Percentiles rank a stretch among this genome's conserved stretches.
These are phyloP conservation scores for Camelina laxa DNA, from an alignment of 345 rosid species.

Conservation along the genomic window DNA sequence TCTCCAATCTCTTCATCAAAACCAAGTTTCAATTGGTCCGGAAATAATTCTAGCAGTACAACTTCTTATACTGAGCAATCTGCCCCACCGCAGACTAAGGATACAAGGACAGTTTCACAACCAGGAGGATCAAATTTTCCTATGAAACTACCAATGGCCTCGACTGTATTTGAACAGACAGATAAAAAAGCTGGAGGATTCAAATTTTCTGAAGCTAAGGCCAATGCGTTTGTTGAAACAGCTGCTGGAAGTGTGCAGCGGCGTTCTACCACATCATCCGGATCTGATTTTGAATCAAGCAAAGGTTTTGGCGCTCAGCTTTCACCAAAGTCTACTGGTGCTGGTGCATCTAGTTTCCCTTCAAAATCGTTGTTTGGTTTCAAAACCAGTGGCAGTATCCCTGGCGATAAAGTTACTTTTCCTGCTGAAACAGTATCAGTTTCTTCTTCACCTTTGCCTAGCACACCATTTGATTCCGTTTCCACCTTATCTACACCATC, in stretches of 20 bases:
- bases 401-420: constrained; percentile 46
- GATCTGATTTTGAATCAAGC: constrained; percentile 38
- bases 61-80: constrained; percentile 49
- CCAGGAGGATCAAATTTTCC: constrained; percentile 47
- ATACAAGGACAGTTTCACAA: constrained; percentile 46
- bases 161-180: constrained; percentile 39
- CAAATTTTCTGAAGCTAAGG: constrained; percentile 42
- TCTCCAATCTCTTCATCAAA: constrained; percentile 50
- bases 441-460: constrained; percentile 40
- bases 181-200: constrained; percentile 49
- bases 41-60: constrained; percentile 38
- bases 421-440: constrained; percentile 33
- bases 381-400: constrained; percentile 46
- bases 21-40: constrained; percentile 41
- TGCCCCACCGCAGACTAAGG: constrained; percentile 40
- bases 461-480: constrained; percentile 28
- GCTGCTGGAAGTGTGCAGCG: constrained; percentile 35
- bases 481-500: constrained; percentile 28
- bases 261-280: constrained; percentile 11
- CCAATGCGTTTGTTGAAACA: constrained; percentile 39
- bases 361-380: constrained; percentile 46
- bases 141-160: constrained; percentile 45
- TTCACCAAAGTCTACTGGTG: constrained; percentile 43
- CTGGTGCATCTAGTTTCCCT: constrained; percentile 43
- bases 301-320: constrained; percentile 45